Percentiles rank a stretch among this genome's conserved stretches.
These are phyloP conservation scores for Lipomyces orientalis DNA, from an alignment of 805 yeast species.

Conservation along the genomic window DNA sequence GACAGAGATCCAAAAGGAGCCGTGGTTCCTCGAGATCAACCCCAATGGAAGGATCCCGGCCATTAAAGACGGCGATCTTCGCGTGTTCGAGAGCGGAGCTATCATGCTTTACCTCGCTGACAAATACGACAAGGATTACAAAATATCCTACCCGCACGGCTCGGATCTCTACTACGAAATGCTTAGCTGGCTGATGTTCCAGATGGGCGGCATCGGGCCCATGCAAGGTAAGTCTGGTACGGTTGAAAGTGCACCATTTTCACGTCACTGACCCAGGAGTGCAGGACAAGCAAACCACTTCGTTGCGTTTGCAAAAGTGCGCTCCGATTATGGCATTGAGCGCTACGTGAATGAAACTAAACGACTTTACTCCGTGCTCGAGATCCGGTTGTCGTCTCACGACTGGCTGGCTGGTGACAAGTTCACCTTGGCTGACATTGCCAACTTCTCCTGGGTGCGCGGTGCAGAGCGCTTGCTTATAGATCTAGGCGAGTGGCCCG, in stretches of 20 bases:
- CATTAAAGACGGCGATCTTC: slow-evolving; percentile 50
- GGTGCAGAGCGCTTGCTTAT: slow-evolving; percentile 27
- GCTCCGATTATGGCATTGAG: slow-evolving; percentile 53
- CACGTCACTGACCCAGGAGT: slow-evolving; percentile 38
- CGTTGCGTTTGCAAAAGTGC: slow-evolving; percentile 15
- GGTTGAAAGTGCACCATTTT: neutral
- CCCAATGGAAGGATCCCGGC: slow-evolving; percentile 75
- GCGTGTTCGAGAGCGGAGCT: slow-evolving; percentile 66
- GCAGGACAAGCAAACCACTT: slow-evolving; percentile 67
- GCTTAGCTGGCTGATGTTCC: slow-evolving; percentile 33
- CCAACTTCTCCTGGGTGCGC: slow-evolving; percentile 24
- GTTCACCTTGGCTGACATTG: slow-evolving; percentile 56
- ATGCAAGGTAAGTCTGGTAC: slow-evolving; percentile 57
- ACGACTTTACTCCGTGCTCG: slow-evolving; percentile 61
- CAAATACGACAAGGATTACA: slow-evolving; percentile 61
- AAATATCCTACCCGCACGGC: slow-evolving; percentile 48
- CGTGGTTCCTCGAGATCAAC: slow-evolving; percentile 61
- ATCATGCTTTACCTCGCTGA: slow-evolving; percentile 65
- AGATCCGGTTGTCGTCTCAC: slow-evolving; percentile 50
- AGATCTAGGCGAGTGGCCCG: slow-evolving; percentile 50
- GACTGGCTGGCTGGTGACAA: slow-evolving; percentile 64
- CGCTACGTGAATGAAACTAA: slow-evolving; percentile 59
- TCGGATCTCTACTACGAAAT: slow-evolving; percentile 53
- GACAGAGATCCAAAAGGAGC: slow-evolving; percentile 57
- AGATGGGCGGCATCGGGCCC: slow-evolving; percentile 36